phyloP scores from a whole-genome alignment of 1,284 basidiomycete species.

The Irpex rosettiformis region DNA sequence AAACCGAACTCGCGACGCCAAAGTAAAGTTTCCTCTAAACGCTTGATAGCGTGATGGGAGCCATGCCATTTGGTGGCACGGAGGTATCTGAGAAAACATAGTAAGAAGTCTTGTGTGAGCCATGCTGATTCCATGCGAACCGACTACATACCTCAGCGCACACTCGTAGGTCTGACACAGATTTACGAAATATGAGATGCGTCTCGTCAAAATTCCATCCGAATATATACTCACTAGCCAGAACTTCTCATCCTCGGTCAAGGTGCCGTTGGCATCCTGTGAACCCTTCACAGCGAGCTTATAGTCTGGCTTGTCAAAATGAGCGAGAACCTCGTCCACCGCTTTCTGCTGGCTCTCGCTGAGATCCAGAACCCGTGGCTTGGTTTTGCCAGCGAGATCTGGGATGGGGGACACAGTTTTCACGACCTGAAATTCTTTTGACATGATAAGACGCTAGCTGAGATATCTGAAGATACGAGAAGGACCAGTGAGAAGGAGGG shows the following conservation, averaged over 20 bases:
- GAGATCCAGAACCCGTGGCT: slow-evolving; percentile 26
- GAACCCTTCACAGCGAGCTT: slow-evolving; percentile 42
- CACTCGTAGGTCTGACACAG: slow-evolving; percentile 54
- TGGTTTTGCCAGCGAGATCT: slow-evolving; percentile 7
- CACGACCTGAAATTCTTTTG: background rate
- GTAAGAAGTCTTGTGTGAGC: background rate
- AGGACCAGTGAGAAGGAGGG: background rate
- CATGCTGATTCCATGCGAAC: background rate
- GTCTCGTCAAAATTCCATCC: no score
- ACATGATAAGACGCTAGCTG: background rate
- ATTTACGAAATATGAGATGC: no score
- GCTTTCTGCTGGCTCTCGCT: slow-evolving; percentile 46
- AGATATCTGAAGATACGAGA: background rate
- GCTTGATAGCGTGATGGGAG: slow-evolving; percentile 47
- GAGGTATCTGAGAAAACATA: slow-evolving; percentile 46
- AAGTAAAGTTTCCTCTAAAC: slow-evolving; percentile 64
- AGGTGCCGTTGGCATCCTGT: slow-evolving; percentile 37
- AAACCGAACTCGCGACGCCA: slow-evolving; percentile 76
- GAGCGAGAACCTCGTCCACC: slow-evolving; percentile 52
- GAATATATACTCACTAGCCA: slow-evolving; percentile 63
- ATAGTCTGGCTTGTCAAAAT: slow-evolving; percentile 55
- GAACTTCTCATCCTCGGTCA: slow-evolving; percentile 67
- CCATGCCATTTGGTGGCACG: slow-evolving; percentile 71
- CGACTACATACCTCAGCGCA: slow-evolving; percentile 47
- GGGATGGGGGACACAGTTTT: slow-evolving; percentile 8